Evolutionary conservation across 768 basidiomycete species (phyloP).

Genomic region (Russula dissimulans): DNA sequence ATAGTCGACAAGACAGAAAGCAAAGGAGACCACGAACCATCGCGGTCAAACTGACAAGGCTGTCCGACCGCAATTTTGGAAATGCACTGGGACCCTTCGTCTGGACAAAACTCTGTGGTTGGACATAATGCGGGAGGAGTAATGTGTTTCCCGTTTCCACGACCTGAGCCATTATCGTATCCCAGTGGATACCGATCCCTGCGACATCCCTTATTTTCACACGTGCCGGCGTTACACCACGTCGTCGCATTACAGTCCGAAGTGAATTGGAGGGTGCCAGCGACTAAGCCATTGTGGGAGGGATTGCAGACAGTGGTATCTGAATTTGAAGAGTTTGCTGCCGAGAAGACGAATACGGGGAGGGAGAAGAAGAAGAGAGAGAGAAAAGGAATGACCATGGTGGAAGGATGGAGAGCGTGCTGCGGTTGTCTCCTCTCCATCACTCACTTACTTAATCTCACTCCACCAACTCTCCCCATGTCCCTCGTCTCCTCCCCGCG

Average conservation of each 20-base stretch:
- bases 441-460: background rate
- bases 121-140: slow-evolving; percentile 53
- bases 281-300: slow-evolving; percentile 56
- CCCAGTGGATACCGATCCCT: slow-evolving; percentile 73
- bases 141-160: slow-evolving; percentile 17
- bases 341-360: slow-evolving; percentile 17
- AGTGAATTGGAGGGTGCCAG: slow-evolving; percentile 72
- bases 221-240: slow-evolving; percentile 53
- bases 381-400: slow-evolving; percentile 30
- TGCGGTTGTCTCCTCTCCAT: too few species aligned
- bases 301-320: slow-evolving; percentile 42
- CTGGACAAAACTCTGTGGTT: slow-evolving; percentile 66
- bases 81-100: slow-evolving; percentile 69
- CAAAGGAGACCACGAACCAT: slow-evolving; percentile 41
- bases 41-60: slow-evolving; percentile 77
- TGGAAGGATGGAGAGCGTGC: background rate
- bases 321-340: slow-evolving; percentile 29
- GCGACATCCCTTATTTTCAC: slow-evolving; percentile 60
- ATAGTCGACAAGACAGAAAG: background rate
- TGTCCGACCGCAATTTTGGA: slow-evolving; percentile 48
- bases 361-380: slow-evolving; percentile 42
- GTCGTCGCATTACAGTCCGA: slow-evolving; percentile 65
- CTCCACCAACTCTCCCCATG: background rate
- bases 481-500: background rate
- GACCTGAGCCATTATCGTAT: slow-evolving; percentile 30